Evolutionary conservation across 2,329 filamentous ascomycete genomes (phyloP).

Genomic region (Trichophyton mentagrophytes): DNA sequence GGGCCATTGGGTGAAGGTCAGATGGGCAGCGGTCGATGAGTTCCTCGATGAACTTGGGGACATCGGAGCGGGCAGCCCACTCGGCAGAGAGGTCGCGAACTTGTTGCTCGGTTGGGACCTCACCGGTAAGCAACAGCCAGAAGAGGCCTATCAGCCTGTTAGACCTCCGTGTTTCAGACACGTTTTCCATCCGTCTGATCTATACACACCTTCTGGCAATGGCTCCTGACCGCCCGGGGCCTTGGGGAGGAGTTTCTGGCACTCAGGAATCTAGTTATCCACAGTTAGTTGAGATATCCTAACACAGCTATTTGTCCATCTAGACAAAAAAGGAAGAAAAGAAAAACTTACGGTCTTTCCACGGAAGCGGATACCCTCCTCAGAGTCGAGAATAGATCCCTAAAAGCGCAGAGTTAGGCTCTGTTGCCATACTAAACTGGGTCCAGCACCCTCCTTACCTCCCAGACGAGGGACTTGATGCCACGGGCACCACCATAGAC

Average conservation of each 20-base stretch:
- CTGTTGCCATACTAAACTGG: neutral
- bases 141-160: conserved; percentile 58
- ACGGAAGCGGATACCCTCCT: conserved; percentile 99
- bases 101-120: conserved; percentile 96
- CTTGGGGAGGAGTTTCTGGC: conserved; percentile 94
- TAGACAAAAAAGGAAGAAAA: neutral
- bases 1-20: conserved; percentile 98
- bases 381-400: conserved; percentile 89
- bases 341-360: conserved; percentile 61
- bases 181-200: neutral
- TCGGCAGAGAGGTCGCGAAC: conserved; percentile 95
- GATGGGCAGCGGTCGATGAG: conserved; percentile 98
- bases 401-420: conserved; percentile 17
- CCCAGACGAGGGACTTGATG: conserved; percentile 98
- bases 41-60: conserved; percentile 98
- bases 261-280: conserved; percentile 67
- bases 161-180: neutral
- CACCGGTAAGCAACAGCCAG: conserved; percentile 97
- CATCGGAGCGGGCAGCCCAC: conserved; percentile 92
- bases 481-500: conserved; percentile 98
- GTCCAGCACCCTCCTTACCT: conserved; percentile 38
- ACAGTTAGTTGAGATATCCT: conserved; percentile 12
- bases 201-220: conserved; percentile 67
- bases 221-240: conserved; percentile 93
- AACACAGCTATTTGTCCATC: neutral